Evolutionary conservation across 1,284 basidiomycete genomes (phyloP).

Genomic region (Cryptococcus wingfieldii): DNA sequence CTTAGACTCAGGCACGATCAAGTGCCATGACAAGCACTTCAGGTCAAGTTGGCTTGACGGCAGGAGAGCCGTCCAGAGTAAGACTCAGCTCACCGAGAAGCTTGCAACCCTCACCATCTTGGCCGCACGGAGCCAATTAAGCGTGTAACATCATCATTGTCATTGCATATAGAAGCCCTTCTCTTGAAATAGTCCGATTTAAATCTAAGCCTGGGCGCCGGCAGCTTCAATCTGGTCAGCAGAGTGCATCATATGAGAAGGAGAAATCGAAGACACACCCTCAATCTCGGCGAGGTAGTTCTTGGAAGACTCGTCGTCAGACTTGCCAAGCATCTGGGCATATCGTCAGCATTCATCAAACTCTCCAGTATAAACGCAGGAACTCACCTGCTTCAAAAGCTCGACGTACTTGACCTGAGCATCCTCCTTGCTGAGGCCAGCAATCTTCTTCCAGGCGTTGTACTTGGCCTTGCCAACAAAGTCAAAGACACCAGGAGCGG

Average conservation of each 20-base stretch:
- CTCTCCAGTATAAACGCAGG: neutral
- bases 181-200: neutral
- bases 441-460: conserved; percentile 80
- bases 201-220: neutral
- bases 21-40: too few species aligned
- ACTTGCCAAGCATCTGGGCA: conserved; percentile 57
- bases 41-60: too few species aligned
- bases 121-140: too few species aligned
- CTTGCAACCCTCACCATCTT: too few species aligned
- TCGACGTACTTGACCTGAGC: conserved; percentile 69
- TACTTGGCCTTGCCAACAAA: conserved; percentile 49
- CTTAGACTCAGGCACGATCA: too few species aligned
- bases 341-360: neutral
- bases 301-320: conserved; percentile 56
- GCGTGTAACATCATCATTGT: neutral
- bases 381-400: conserved; percentile 63
- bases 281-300: conserved; percentile 61
- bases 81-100: too few species aligned
- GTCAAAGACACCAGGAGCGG: conserved; percentile 46
- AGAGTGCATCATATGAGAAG: neutral
- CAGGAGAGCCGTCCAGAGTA: too few species aligned
- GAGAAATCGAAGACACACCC: conserved; percentile 31
- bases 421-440: conserved; percentile 67
- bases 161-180: neutral
- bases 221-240: neutral